A percentile compares a stretch with the other conserved stretches of the same genome.
phyloP scores from a whole-genome alignment of 345 rosid genomes.

The Heritiera fomes region DNA sequence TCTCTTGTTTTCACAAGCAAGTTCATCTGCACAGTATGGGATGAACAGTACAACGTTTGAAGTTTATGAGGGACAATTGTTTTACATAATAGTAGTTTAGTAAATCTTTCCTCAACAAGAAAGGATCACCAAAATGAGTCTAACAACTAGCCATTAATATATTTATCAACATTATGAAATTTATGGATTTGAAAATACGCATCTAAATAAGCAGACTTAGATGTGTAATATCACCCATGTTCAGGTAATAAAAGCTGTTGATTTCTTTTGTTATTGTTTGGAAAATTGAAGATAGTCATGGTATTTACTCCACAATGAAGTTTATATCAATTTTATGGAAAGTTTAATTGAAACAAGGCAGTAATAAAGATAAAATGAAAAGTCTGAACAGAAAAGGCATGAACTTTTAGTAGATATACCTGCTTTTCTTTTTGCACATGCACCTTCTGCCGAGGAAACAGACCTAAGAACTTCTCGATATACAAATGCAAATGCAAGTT shows the following conservation, averaged over 20 bases:
- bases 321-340: background rate
- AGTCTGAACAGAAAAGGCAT: background rate
- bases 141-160: background rate
- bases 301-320: background rate
- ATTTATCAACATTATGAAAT: background rate
- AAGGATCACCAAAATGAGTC: background rate
- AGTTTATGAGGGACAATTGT: background rate
- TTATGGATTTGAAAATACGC: background rate
- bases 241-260: background rate
- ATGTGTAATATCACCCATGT: background rate
- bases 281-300: background rate
- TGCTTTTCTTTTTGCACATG: constrained; percentile 65
- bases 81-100: background rate
- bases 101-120: background rate
- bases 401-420: constrained; percentile 41
- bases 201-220: background rate
- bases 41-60: constrained; percentile 14
- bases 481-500: constrained; percentile 77
- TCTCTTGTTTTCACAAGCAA: constrained; percentile 63
- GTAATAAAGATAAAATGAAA: background rate
- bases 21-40: constrained; percentile 54
- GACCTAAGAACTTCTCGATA: constrained; percentile 63
- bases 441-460: constrained; percentile 34
- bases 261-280: background rate
- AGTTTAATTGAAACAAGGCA: background rate